Percentiles rank a stretch among this genome's conserved stretches.
These are phyloP conservation scores for Oehlia diaphana DNA, from an alignment of 192 early-diverging fungal species.

Conservation along the genomic window DNA sequence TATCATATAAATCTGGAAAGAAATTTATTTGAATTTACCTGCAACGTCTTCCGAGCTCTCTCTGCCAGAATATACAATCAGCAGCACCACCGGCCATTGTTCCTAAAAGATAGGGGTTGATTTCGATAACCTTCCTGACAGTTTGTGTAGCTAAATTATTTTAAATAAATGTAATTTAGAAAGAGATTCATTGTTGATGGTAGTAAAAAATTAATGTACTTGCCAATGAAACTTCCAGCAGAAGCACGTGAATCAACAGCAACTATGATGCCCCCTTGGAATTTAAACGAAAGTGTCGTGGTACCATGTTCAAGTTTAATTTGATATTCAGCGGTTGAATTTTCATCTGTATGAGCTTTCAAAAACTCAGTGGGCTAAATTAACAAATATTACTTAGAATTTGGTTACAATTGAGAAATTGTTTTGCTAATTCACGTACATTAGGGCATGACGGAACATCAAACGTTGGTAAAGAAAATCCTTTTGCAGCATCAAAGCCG, in stretches of 20 bases:
- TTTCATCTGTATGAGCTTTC: constrained; percentile 75
- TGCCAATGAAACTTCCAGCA: constrained; percentile 87
- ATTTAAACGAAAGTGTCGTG: constrained; percentile 98
- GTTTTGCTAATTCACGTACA: constrained; percentile 35
- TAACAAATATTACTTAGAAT: not conserved
- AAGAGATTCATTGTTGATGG: not conserved
- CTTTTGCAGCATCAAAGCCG: constrained; percentile 52
- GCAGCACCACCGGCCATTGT: constrained; percentile 99
- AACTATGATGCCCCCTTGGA: constrained; percentile 90
- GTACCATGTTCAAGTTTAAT: constrained; percentile 97
- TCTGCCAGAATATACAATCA: constrained; percentile 98
- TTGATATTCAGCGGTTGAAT: constrained; percentile 70
- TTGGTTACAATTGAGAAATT: not conserved
- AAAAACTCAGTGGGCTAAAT: constrained; percentile 83
- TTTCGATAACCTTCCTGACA: constrained; percentile 99
- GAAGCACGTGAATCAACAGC: constrained; percentile 97
- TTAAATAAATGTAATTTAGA: not conserved
- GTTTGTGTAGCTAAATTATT: constrained; percentile 75
- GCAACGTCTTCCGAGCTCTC: constrained; percentile 93
- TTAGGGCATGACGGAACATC: constrained; percentile 57
- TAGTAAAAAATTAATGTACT: not conserved
- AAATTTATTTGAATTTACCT: constrained; percentile 32
- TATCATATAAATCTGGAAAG: not conserved
- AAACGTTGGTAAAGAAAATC: constrained; percentile 55
- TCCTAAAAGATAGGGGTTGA: constrained; percentile 96